Evolutionary conservation across 2,329 filamentous ascomycete genomes (phyloP).

Genomic region (Davidsoniella australis): DNA sequence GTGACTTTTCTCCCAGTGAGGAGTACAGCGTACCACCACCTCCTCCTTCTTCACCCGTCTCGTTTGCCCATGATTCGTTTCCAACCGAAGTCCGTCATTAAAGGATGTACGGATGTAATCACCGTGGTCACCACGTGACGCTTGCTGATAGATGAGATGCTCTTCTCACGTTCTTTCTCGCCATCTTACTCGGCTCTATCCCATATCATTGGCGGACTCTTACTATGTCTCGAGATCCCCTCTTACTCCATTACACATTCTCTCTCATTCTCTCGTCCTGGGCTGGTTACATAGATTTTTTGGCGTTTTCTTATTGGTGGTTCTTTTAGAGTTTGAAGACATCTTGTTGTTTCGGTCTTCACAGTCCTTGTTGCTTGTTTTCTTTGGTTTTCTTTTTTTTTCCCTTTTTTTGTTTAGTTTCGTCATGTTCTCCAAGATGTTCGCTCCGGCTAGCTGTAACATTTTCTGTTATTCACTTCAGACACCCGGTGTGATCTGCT

Average conservation of each 20-base stretch:
- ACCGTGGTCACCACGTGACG: too few relatives aligned
- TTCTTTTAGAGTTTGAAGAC: neutral
- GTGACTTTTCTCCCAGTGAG: slow-evolving; percentile 32
- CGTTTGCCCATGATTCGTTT: slow-evolving; percentile 29
- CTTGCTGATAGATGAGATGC: too few relatives aligned
- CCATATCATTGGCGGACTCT: too few relatives aligned
- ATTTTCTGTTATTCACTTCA: too few relatives aligned
- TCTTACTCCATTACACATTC: too few relatives aligned
- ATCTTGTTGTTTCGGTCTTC: neutral
- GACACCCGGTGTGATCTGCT: too few relatives aligned
- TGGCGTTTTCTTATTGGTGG: neutral
- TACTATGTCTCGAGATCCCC: too few relatives aligned
- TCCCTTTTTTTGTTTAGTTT: neutral
- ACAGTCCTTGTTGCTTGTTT: neutral
- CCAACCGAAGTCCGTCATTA: slow-evolving; percentile 2
- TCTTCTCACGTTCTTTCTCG: too few relatives aligned
- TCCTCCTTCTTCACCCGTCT: slow-evolving; percentile 46
- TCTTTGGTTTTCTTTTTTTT: slow-evolving; percentile 1
- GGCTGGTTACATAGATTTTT: slow-evolving; percentile 2
- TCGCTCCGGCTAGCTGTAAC: too few relatives aligned
- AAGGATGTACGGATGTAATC: neutral
- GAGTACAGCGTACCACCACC: slow-evolving; percentile 49
- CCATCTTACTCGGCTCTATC: too few relatives aligned
- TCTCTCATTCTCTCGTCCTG: neutral
- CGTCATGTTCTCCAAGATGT: too few relatives aligned